Evolutionary conservation across 805 yeast genomes (phyloP).

Genomic region (Teunomyces panamensis): DNA sequence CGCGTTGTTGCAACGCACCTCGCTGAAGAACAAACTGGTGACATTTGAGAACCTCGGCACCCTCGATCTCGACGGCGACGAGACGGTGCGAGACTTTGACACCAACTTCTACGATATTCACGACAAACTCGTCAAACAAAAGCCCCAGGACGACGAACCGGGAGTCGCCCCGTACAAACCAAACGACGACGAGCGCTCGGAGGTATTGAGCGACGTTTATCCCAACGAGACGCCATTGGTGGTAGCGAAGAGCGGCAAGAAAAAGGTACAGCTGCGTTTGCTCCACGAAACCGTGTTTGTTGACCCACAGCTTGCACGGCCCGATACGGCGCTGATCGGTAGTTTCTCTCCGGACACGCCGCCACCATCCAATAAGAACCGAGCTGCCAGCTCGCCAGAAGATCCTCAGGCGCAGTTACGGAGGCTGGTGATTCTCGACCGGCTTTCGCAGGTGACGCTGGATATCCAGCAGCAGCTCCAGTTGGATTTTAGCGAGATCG

Average conservation of each 20-base stretch:
- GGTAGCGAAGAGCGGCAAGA: conserved; percentile 23
- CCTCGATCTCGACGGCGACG: conserved; percentile 13
- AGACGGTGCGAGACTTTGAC: not conserved
- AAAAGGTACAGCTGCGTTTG: conserved; percentile 5
- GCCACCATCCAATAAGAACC: conserved; percentile 11
- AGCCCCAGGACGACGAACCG: not conserved
- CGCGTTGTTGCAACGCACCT: conserved; percentile 5
- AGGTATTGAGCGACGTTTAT: conserved; percentile 40
- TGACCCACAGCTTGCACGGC: not conserved
- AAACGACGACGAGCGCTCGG: conserved; percentile 37
- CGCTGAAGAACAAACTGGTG: conserved; percentile 28
- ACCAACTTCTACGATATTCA: conserved; percentile 17
- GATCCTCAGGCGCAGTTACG: conserved; percentile 17
- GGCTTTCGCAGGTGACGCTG: conserved; percentile 37
- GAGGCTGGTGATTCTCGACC: conserved; percentile 36
- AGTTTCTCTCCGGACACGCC: conserved; percentile 40
- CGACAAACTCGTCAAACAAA: conserved; percentile 15
- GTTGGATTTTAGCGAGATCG: conserved; percentile 15
- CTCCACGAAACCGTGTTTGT: not conserved
- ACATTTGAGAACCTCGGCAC: conserved; percentile 38
- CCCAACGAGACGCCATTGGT: conserved; percentile 34
- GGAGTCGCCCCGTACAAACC: conserved; percentile 1
- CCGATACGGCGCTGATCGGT: conserved; percentile 32
- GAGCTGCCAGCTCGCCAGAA: not conserved
- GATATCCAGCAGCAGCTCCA: conserved; percentile 31